phyloP scores from a whole-genome alignment of 176 grass and related monocot species.

The Carex myosuroides region DNA sequence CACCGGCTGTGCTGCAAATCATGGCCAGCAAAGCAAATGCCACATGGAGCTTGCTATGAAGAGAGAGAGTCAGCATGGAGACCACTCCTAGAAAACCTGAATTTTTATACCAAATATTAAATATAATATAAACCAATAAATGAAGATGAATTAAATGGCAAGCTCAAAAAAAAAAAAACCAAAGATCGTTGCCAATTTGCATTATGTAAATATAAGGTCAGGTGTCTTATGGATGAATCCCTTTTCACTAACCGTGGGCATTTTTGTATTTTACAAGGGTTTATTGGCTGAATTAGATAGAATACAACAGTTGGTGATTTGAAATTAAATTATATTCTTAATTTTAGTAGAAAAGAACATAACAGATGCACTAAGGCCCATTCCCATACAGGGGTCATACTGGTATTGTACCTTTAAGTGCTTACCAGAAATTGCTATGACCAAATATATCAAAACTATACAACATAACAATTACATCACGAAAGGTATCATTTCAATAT shows the following conservation, averaged over 20 bases:
- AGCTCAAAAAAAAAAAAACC: neutral
- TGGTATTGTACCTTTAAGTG: neutral
- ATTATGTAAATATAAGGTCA: too few species aligned
- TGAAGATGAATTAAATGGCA: constrained; percentile 5
- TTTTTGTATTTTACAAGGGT: neutral
- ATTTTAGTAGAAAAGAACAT: neutral
- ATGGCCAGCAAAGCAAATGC: constrained; percentile 57
- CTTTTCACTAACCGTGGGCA: neutral
- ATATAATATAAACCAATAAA: neutral
- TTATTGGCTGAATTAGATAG: neutral
- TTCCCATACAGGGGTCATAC: neutral
- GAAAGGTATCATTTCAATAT: neutral
- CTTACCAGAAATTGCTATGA: neutral
- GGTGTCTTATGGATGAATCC: neutral
- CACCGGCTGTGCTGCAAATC: constrained; percentile 47
- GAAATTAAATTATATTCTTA: neutral
- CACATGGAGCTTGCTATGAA: constrained; percentile 54
- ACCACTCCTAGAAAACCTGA: constrained; percentile 71
- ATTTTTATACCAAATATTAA: constrained; percentile 19
- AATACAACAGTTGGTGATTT: neutral
- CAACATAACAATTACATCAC: neutral
- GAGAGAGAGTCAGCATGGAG: constrained; percentile 70
- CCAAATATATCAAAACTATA: neutral
- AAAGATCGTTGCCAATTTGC: neutral
- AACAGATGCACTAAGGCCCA: neutral